Base-by-base conservation (phyloP, 805 yeast genomes). In the Danielozyma ontarioensis region DNA sequence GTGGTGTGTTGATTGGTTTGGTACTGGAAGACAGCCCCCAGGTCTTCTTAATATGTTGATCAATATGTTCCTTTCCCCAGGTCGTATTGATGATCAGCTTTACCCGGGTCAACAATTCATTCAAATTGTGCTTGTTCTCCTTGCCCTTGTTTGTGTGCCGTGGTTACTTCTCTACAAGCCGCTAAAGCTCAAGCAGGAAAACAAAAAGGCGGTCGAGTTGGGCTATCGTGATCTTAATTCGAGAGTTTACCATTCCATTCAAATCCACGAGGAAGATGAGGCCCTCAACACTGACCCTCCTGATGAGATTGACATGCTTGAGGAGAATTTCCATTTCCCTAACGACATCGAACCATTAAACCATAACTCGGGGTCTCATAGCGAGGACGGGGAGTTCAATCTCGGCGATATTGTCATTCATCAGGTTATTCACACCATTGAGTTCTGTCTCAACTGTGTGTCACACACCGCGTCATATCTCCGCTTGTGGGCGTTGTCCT, bases 401-500 rank as follows among this genome's bases (percentile, higher is more conserved):
- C 85, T 90, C 55, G 97, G 97, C 29, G 98, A 90, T 51, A 77
- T 93, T 22, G 83, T 90, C 81, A 90, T 90, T 48, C 96, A 90
- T 60, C 98, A 90, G 63, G 95, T 90, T 16, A 90, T 90, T 48
- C 97, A 93, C 60, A 93, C 98, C 8, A 90, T 90, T 55, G 98
- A 90, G 69, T 90, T 93, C 64, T 90, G 98, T 55, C 72, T 90
- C 54, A 93, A 93, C 62, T 85, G 96, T 69, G 96, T 90, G 21
- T 86, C 96, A n/a, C 98, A 90, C 59, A 90, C 98, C 2, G 98
- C 98, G 1, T 90, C 97, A 0, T 90, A 90, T 54, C 70, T 90
- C 47, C 84, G 98, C 62, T 68, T 90, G 45, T 90, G 98, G 98
- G 98, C 98, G 3, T 69, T 90, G 46, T 90, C 97, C 1, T 75